These are phyloP conservation scores for Pichia insulana DNA, from an alignment of 805 yeast species.

Conservation along the genomic window DNA sequence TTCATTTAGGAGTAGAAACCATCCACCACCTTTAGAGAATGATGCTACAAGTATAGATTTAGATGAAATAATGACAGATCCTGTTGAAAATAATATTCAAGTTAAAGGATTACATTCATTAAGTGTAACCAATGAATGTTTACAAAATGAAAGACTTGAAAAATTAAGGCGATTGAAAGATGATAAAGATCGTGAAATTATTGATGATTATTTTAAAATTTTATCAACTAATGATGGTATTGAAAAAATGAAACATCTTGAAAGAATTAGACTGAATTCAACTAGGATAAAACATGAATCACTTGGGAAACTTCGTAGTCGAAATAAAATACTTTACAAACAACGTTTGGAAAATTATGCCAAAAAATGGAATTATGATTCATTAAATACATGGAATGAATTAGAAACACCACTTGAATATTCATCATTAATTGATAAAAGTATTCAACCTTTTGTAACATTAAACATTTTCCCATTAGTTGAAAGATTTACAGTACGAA, in stretches of 20 bases:
- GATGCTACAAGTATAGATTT: conserved; percentile 20
- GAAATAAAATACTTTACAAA: conserved; percentile 22
- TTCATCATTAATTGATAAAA: conserved; percentile 20
- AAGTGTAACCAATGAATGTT: not conserved
- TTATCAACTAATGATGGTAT: conserved; percentile 17
- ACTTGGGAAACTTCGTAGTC: conserved; percentile 19
- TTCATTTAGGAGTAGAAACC: conserved; percentile 37
- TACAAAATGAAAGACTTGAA: conserved; percentile 3
- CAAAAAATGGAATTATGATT: conserved; percentile 37
- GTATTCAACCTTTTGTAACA: conserved; percentile 35
- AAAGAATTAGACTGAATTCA: conserved; percentile 22
- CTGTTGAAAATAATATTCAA: conserved; percentile 10
- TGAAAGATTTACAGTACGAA: conserved; percentile 73
- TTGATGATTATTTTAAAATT: conserved; percentile 18
- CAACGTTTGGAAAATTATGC: conserved; percentile 20
- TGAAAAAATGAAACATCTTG: conserved; percentile 21
- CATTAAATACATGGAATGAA: conserved; percentile 23
- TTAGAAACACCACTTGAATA: conserved; percentile 23
- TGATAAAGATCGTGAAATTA: conserved; percentile 6
- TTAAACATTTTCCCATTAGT: conserved; percentile 82
- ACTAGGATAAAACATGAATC: conserved; percentile 24
- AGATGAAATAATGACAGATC: conserved; percentile 21
- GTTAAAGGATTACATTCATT: not conserved
- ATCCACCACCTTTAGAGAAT: conserved; percentile 27
- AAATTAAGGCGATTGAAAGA: conserved; percentile 6